Evolutionary conservation across 1,284 basidiomycete species (phyloP).

Genomic region (Salmacisia buchloeana): DNA sequence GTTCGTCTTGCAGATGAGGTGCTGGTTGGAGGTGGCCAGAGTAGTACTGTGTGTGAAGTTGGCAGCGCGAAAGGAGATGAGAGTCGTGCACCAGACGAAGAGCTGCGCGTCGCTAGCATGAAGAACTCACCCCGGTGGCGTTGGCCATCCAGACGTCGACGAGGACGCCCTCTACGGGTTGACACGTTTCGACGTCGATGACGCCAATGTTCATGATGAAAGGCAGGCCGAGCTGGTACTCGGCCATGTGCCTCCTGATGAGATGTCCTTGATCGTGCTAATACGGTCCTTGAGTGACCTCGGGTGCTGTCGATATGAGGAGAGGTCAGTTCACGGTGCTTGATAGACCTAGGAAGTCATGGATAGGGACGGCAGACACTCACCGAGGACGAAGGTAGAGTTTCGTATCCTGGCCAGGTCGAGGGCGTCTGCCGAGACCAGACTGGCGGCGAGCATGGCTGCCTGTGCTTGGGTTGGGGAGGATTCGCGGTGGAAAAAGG

Average conservation of each 20-base stretch:
- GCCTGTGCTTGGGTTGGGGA: too few species aligned
- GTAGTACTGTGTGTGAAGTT: slow-evolving; percentile 54
- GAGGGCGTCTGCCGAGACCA: too few species aligned
- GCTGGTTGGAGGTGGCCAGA: slow-evolving; percentile 54
- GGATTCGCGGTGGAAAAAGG: too few species aligned
- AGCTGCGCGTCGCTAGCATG: too few species aligned
- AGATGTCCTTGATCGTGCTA: slow-evolving; percentile 55
- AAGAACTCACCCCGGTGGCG: slow-evolving; percentile 18
- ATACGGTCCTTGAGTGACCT: slow-evolving; percentile 55
- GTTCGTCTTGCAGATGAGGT: slow-evolving; percentile 50
- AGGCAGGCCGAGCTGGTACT: slow-evolving; percentile 57
- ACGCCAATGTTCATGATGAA: slow-evolving; percentile 64
- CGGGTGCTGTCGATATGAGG: slow-evolving; percentile 39
- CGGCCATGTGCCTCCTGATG: slow-evolving; percentile 57
- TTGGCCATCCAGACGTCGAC: slow-evolving; percentile 65
- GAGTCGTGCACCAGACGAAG: too few species aligned
- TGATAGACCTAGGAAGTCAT: background rate
- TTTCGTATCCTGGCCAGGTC: slow-evolving; percentile 47
- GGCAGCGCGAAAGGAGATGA: slow-evolving; percentile 24
- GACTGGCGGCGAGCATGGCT: too few species aligned
- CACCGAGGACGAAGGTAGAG: slow-evolving; percentile 48
- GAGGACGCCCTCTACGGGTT: slow-evolving; percentile 63
- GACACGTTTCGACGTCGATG: slow-evolving; percentile 68
- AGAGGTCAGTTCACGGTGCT: background rate
- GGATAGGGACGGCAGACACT: background rate